Percentiles rank a stretch among this genome's conserved stretches.
Conservation (phyloP, 2,329 filamentous ascomycete genomes). For the Hypocrella siamensis region DNA sequence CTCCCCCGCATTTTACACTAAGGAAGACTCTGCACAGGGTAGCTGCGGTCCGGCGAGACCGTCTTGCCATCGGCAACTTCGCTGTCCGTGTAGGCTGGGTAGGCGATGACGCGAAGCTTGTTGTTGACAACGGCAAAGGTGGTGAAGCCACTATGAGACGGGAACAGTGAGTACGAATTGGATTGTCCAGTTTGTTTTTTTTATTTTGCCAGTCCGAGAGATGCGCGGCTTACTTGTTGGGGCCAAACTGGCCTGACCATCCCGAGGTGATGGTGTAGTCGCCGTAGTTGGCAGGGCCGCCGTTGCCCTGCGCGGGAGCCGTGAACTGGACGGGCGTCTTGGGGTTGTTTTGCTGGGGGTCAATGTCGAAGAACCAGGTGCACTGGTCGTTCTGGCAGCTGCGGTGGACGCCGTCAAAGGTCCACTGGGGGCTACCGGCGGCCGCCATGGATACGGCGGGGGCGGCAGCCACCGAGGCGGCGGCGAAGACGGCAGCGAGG, state of each 20-base stretch:
- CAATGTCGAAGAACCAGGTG: slow-evolving; percentile 27
- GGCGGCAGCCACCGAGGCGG: slow-evolving; percentile 20
- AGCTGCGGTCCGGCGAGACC: slow-evolving; percentile 26
- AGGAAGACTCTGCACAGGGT: slow-evolving; percentile 11
- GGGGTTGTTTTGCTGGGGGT: slow-evolving; percentile 8
- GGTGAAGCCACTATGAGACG: slow-evolving; percentile 31
- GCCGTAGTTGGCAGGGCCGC: slow-evolving; percentile 29
- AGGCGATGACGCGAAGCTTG: slow-evolving; percentile 27
- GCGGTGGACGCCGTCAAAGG: slow-evolving; percentile 23
- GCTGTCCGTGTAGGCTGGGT: slow-evolving; percentile 35
- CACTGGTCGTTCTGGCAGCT: slow-evolving; percentile 26
- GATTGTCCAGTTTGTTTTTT: neutral
- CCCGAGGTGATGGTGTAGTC: slow-evolving; percentile 33
- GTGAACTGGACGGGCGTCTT: slow-evolving; percentile 21
- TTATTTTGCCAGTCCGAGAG: no score
- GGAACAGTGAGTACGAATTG: no score
- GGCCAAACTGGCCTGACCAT: slow-evolving; percentile 40
- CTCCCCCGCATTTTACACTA: no score
- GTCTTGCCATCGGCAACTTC: slow-evolving; percentile 1
- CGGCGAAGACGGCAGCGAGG: slow-evolving; percentile 17
- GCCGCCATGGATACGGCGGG: slow-evolving; percentile 26
- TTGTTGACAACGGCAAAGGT: slow-evolving; percentile 33
- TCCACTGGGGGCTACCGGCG: slow-evolving; percentile 20
- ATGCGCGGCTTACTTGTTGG: slow-evolving; percentile 13
- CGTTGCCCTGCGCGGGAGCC: slow-evolving; percentile 15